Conservation (phyloP, 1,139 yeast genomes). For the Diutina ranongensis region DNA sequence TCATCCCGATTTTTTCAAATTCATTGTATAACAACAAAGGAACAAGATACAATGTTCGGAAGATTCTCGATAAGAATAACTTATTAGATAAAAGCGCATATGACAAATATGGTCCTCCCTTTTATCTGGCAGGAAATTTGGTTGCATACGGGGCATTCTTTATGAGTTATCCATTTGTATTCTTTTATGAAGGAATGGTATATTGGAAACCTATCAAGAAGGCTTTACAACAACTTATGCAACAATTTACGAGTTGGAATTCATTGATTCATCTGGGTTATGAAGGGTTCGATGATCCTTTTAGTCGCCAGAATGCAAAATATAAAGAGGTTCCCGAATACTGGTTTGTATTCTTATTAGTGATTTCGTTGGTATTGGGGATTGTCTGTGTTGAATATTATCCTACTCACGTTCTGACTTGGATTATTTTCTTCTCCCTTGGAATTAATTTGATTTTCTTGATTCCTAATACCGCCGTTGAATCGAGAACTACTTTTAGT, state of each 20-base stretch:
- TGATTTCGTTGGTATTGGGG: constrained; percentile 14
- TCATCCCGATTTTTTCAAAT: constrained; percentile 36
- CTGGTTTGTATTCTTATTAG: constrained; percentile 14
- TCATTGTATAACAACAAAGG: constrained; percentile 34
- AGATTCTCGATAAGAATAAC: constrained; percentile 12
- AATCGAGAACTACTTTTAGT: constrained; percentile 40
- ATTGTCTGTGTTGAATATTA: constrained; percentile 35
- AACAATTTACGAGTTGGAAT: background rate
- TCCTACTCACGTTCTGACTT: constrained; percentile 39
- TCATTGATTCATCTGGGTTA: constrained; percentile 8
- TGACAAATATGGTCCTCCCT: constrained; percentile 26
- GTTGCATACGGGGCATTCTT: constrained; percentile 48
- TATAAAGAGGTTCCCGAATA: constrained; percentile 18
- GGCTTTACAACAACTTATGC: constrained; percentile 9
- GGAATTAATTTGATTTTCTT: constrained; percentile 43
- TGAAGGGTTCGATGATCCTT: constrained; percentile 20
- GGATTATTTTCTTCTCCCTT: constrained; percentile 47
- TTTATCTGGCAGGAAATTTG: constrained; percentile 26
- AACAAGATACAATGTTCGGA: constrained; percentile 26
- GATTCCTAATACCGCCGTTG: constrained; percentile 38
- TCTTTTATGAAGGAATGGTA: constrained; percentile 14
- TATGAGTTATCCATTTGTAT: constrained; percentile 45
- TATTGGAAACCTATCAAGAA: constrained; percentile 8
- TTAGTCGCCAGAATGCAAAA: constrained; percentile 13
- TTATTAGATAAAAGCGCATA: constrained; percentile 9